These are phyloP conservation scores for Leptographium procerum DNA, from an alignment of 2,329 filamentous ascomycete genomes.

Conservation along the genomic window DNA sequence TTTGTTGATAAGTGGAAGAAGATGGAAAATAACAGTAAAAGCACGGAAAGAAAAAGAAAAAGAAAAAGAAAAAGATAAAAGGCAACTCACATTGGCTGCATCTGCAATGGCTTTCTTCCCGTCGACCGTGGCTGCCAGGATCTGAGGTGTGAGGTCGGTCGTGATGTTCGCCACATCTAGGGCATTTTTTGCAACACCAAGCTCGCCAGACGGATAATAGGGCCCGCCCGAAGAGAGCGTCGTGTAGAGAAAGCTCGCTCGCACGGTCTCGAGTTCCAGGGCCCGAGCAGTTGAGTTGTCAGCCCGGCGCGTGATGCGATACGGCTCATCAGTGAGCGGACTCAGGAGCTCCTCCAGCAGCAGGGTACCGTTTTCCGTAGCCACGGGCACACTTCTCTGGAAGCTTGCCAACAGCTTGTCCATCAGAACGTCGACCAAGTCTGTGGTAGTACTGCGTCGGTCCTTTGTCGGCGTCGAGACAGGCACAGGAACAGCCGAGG, in stretches of 20 bases:
- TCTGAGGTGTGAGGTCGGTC: neutral
- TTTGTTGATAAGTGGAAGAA: too few species aligned
- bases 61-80: too few species aligned
- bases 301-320: neutral
- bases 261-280: neutral
- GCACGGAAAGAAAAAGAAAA: too few species aligned
- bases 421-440: neutral
- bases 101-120: neutral
- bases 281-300: neutral
- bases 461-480: neutral
- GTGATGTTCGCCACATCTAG: slow-evolving; percentile 5
- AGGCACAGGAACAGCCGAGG: neutral
- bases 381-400: neutral
- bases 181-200: slow-evolving; percentile 7
- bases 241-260: neutral
- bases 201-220: slow-evolving; percentile 6
- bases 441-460: neutral
- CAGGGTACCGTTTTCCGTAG: neutral
- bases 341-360: neutral
- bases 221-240: slow-evolving; percentile 7
- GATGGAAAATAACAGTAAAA: too few species aligned
- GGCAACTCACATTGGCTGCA: neutral
- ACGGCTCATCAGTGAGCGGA: neutral
- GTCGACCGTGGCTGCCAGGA: neutral
- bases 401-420: neutral